A percentile compares a stretch with the other conserved stretches of the same genome.
Conservation (phyloP, 768 basidiomycete species). For the Xerocomellus dryophilus region DNA sequence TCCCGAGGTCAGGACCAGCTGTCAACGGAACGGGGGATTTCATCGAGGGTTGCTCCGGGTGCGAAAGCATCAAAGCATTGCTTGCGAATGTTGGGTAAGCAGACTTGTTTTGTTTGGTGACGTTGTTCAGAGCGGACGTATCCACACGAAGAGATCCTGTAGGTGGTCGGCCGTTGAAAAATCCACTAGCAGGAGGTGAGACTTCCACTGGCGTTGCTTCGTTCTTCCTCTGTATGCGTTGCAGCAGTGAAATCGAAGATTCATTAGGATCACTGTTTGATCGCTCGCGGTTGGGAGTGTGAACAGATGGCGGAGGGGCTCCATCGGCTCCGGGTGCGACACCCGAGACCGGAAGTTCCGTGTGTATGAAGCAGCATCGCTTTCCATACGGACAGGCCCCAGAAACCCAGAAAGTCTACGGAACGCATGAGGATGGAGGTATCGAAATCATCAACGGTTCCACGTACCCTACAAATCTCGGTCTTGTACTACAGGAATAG, state of each 20-base stretch:
- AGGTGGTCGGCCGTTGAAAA: constrained; percentile 61
- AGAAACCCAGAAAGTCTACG: constrained; percentile 88
- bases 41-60: constrained; percentile 53
- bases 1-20: constrained; percentile 80
- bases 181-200: constrained; percentile 38
- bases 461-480: constrained; percentile 82
- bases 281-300: constrained; percentile 62
- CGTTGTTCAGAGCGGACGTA: constrained; percentile 59
- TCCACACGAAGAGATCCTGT: constrained; percentile 73
- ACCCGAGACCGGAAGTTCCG: constrained; percentile 70
- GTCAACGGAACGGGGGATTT: constrained; percentile 80
- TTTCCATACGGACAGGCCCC: constrained; percentile 92
- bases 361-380: constrained; percentile 92
- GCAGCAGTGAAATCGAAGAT: constrained; percentile 65
- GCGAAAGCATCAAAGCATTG: constrained; percentile 49
- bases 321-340: constrained; percentile 52
- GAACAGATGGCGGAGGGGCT: constrained; percentile 47
- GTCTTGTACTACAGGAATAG: constrained; percentile 71
- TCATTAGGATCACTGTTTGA: constrained; percentile 80
- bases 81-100: constrained; percentile 65
- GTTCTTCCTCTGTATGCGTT: constrained; percentile 69
- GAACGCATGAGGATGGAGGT: constrained; percentile 8
- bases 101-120: constrained; percentile 77
- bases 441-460: background rate
- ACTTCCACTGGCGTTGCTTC: constrained; percentile 59